phyloP scores from a whole-genome alignment of 2,329 filamentous ascomycete genomes.

The Cordyceps cateniannulata region DNA sequence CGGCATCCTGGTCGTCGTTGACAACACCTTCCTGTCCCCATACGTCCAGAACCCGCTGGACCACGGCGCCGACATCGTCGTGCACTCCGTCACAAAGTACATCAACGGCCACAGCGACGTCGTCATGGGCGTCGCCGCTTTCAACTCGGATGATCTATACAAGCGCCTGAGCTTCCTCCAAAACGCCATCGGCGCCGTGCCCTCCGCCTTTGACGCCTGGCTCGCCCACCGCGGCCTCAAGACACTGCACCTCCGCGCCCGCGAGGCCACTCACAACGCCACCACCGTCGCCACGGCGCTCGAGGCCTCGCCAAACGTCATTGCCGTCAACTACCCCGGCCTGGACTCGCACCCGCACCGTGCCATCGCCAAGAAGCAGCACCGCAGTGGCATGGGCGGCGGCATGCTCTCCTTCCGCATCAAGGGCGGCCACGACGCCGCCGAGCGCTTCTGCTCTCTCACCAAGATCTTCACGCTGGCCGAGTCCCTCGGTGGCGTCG shows the following conservation, averaged over 20 bases:
- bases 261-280: conserved; percentile 79
- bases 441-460: conserved; percentile 84
- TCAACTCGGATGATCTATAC: conserved; percentile 78
- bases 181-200: conserved; percentile 94
- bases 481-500: conserved; percentile 86
- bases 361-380: conserved; percentile 79
- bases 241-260: conserved; percentile 87
- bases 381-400: conserved; percentile 88
- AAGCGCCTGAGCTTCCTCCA: conserved; percentile 82
- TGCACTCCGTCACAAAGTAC: conserved; percentile 97
- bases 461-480: conserved; percentile 90
- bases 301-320: conserved; percentile 71
- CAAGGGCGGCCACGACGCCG: conserved; percentile 75
- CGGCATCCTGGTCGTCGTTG: conserved; percentile 92
- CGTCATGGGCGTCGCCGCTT: conserved; percentile 93
- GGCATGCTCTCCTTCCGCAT: conserved; percentile 98
- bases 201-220: conserved; percentile 95
- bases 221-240: conserved; percentile 95
- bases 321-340: conserved; percentile 93
- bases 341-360: conserved; percentile 82
- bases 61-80: conserved; percentile 91
- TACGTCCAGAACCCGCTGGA: conserved; percentile 96
- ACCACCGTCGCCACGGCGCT: conserved; percentile 69
- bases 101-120: conserved; percentile 98
- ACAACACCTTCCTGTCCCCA: conserved; percentile 96